phyloP scores from a whole-genome alignment of 1,284 basidiomycete genomes.

The Tranzscheliella williamsii region DNA sequence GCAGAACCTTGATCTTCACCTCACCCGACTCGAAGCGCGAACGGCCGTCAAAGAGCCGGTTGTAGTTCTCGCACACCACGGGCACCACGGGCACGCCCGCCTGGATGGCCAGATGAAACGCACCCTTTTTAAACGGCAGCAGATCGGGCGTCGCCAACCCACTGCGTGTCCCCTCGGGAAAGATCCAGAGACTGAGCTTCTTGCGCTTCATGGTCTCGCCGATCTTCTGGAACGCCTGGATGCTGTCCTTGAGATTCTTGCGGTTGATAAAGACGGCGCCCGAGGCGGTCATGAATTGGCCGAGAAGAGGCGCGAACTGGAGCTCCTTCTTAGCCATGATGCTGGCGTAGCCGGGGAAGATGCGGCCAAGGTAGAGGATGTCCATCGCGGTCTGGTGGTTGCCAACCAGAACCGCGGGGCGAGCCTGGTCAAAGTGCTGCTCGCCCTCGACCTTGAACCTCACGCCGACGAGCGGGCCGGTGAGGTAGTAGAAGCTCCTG shows the following conservation, averaged over 20 bases:
- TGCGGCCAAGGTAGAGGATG: constrained; percentile 72
- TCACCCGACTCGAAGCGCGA: constrained; percentile 69
- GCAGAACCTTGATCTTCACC: constrained; percentile 68
- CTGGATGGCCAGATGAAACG: constrained; percentile 93
- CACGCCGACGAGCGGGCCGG: constrained; percentile 72
- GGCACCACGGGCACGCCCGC: constrained; percentile 76
- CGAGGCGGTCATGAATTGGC: constrained; percentile 84
- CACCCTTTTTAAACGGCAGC: constrained; percentile 94
- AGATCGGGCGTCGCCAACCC: constrained; percentile 53
- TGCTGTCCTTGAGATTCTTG: constrained; percentile 74
- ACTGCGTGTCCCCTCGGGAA: constrained; percentile 64
- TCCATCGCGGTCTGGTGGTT: constrained; percentile 76
- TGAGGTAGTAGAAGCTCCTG: constrained; percentile 77
- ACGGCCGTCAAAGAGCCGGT: constrained; percentile 74
- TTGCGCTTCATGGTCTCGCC: constrained; percentile 79
- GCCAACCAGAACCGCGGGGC: constrained; percentile 76
- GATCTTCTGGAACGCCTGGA: constrained; percentile 76
- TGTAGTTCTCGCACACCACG: constrained; percentile 92
- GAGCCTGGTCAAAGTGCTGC: constrained; percentile 70
- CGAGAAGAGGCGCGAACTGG: constrained; percentile 80
- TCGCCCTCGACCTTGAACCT: constrained; percentile 80
- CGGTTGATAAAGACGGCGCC: constrained; percentile 95
- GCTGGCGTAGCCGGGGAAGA: constrained; percentile 79
- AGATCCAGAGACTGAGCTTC: constrained; percentile 62
- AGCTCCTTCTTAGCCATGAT: constrained; percentile 96